Base-by-base conservation (phyloP, 129 eudicot genomes). In the Cynara cardunculus region DNA sequence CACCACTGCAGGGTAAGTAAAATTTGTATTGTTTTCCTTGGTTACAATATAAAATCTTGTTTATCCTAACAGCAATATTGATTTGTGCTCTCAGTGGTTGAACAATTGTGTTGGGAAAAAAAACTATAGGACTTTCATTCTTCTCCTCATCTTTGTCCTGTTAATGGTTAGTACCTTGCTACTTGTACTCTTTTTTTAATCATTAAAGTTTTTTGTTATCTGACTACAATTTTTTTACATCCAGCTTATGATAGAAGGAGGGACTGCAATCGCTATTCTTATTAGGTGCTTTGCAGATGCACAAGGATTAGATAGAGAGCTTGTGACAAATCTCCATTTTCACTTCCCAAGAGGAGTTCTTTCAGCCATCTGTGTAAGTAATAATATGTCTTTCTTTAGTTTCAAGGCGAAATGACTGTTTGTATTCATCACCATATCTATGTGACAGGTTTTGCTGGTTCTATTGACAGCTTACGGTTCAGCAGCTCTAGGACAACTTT, bases 401-500 rank as follows among this genome's bases (percentile, higher is more conserved):
- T 19, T 32, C 26, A 34, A 71, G 68, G 4, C 3, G 46, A 32
- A 2, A 30, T 25, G n/a, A 41, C 30, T 41, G n/a, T n/a, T 13
- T 41, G 44, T 31, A 32, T 78, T 59, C 30, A 11, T 41, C 44
- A 31, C 75, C 27, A 49, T 44, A 69, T 79, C 19, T 31, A 35
- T 79, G 49, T 41, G 37, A 80, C 87, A 94, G 98, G 86, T 90
- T 46, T 77, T 94, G 62, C 88, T 94, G 87, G 84, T 89, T 76
- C 34, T 92, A 16, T 24, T 92, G 80, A 90, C 90, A 27, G 87
- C 88, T 10, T 94, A 94, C 68, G 88, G 97, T 78, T 81, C 94
- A n/a, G 97, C 97, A 71, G 99, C 99, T 41, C 76, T 94, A 74
- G 97, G 97, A 78, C 99, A 94, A 39, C 96, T 94, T 65, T 90